A percentile compares a stretch with the other conserved stretches of the same genome.
phyloP scores from a whole-genome alignment of 441 rosid species.

The Theobroma grandiflorum region DNA sequence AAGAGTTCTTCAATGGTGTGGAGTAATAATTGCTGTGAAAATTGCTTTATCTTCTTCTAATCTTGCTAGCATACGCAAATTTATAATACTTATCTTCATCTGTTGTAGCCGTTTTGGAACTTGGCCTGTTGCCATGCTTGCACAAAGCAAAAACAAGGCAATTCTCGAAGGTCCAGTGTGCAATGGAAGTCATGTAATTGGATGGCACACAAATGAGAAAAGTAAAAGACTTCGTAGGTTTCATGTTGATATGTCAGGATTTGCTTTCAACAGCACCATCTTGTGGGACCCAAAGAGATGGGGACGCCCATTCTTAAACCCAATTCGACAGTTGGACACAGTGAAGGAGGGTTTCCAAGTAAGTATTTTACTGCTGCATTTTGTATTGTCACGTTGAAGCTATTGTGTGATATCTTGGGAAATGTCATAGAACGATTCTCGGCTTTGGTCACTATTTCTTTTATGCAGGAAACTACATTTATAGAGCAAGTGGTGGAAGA shows the following conservation, averaged over 20 bases:
- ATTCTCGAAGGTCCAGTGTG: slow-evolving; percentile 93
- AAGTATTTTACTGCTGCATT: slow-evolving; percentile 25
- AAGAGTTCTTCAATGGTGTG: background rate
- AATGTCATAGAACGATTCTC: slow-evolving; percentile 3
- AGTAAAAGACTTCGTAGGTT: slow-evolving; percentile 86
- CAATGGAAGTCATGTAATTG: slow-evolving; percentile 80
- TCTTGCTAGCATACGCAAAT: slow-evolving; percentile 7
- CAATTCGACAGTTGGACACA: slow-evolving; percentile 77
- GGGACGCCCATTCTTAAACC: slow-evolving; percentile 54
- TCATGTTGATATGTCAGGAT: slow-evolving; percentile 98
- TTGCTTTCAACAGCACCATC: slow-evolving; percentile 94
- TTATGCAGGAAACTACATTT: slow-evolving; percentile 82
- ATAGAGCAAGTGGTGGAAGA: slow-evolving; percentile 92
- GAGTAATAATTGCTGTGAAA: background rate
- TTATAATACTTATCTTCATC: background rate
- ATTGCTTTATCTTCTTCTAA: background rate
- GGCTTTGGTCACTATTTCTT: background rate
- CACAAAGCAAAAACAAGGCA: slow-evolving; percentile 94
- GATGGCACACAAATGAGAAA: slow-evolving; percentile 98
- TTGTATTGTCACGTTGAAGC: background rate
- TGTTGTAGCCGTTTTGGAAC: slow-evolving; percentile 85
- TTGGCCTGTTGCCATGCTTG: slow-evolving; percentile 99
- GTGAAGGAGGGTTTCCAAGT: slow-evolving; percentile 98
- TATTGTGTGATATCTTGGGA: background rate
- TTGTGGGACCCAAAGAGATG: slow-evolving; percentile 95